phyloP scores from a whole-genome alignment of 352 stramenopile genomes.

The Globisporangium okanoganense region DNA sequence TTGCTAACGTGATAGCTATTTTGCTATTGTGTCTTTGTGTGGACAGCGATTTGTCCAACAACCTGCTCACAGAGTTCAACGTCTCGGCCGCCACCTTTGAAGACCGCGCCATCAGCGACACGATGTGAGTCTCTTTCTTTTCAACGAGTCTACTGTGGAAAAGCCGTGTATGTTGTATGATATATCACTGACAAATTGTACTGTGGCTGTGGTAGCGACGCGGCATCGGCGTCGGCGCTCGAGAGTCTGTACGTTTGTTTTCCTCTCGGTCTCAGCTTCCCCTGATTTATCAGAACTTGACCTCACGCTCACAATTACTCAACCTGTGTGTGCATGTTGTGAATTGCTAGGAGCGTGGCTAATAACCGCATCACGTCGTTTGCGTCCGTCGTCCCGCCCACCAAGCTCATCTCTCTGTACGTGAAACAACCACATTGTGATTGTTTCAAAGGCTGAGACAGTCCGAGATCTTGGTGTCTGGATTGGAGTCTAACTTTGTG shows the following conservation, averaged over 20 bases:
- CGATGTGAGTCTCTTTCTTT: background rate
- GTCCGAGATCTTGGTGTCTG: no score
- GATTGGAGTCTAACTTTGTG: no score
- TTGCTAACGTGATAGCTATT: background rate
- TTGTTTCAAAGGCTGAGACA: background rate
- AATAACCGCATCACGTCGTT: conserved; percentile 14
- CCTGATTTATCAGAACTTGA: background rate
- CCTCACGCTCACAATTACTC: background rate
- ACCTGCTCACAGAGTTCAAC: conserved; percentile 13
- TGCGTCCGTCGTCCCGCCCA: conserved; percentile 2
- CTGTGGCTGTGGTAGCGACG: background rate
- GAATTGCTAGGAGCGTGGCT: conserved; percentile 6
- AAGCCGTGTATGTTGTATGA: no score
- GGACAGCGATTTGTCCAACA: conserved; percentile 13
- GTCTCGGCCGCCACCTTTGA: conserved; percentile 2
- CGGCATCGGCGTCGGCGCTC: background rate
- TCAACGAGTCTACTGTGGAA: background rate
- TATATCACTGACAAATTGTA: no score
- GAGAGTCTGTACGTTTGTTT: conserved; percentile 1
- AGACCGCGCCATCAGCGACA: background rate
- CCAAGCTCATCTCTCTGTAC: conserved; percentile 3
- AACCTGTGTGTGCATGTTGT: background rate
- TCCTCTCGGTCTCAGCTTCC: background rate
- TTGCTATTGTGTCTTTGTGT: background rate
- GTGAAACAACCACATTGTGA: background rate